A percentile compares a stretch with the other conserved stretches of the same genome.
phyloP scores from a whole-genome alignment of 2,329 filamentous ascomycete species.

The Mycosphaerella sp. region DNA sequence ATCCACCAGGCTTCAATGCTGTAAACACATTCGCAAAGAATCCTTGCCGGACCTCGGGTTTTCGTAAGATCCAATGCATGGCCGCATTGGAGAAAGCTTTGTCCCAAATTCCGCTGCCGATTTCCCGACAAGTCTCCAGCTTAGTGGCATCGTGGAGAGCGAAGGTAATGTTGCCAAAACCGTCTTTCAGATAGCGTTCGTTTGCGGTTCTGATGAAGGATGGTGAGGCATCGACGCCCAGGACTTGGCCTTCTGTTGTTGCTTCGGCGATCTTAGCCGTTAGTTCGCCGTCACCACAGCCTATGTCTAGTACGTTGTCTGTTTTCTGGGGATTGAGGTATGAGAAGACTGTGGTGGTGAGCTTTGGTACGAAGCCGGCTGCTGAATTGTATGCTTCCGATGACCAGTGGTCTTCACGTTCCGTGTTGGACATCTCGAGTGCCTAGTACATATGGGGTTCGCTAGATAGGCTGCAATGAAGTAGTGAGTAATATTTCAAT shows the following conservation, averaged over 20 bases:
- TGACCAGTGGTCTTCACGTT: conserved; percentile 31
- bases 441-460: not conserved
- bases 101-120: conserved; percentile 29
- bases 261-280: conserved; percentile 36
- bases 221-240: conserved; percentile 38
- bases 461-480: not conserved
- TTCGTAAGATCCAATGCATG: conserved; percentile 47
- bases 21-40: conserved; percentile 52
- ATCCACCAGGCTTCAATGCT: conserved; percentile 51
- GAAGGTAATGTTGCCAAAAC: conserved; percentile 27
- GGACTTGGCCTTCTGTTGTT: conserved; percentile 26
- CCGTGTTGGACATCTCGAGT: not conserved
- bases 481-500: not conserved
- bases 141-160: conserved; percentile 31
- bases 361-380: conserved; percentile 39
- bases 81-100: conserved; percentile 42
- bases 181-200: conserved; percentile 15
- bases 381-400: conserved; percentile 33
- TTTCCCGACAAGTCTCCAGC: conserved; percentile 20
- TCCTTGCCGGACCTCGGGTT: conserved; percentile 37
- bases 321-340: conserved; percentile 34
- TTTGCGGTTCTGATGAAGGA: conserved; percentile 39
- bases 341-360: conserved; percentile 36
- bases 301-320: conserved; percentile 38
- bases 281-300: conserved; percentile 38